Conservation (phyloP, 768 basidiomycete genomes). For the Russula sp. region DNA sequence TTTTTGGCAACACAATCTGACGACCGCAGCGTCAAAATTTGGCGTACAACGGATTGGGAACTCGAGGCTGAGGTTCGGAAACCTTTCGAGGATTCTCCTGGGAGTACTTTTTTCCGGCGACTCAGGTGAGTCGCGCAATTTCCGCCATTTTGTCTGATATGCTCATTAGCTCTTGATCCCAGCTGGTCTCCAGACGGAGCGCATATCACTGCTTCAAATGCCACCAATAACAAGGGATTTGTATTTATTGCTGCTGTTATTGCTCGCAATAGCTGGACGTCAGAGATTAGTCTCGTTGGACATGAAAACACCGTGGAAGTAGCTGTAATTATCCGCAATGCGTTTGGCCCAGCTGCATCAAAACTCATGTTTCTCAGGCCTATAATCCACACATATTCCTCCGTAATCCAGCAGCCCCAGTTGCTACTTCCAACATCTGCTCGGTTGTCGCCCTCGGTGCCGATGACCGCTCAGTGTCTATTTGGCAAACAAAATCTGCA, state of each 20-base stretch:
- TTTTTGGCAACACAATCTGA: slow-evolving; percentile 97
- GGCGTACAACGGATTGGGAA: slow-evolving; percentile 90
- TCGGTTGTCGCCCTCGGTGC: slow-evolving; percentile 92
- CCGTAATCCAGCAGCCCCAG: slow-evolving; percentile 56
- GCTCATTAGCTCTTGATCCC: neutral
- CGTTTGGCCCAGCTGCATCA: neutral
- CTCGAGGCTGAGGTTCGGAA: slow-evolving; percentile 79
- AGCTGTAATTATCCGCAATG: slow-evolving; percentile 49
- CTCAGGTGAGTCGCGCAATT: slow-evolving; percentile 51
- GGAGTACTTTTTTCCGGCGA: slow-evolving; percentile 89
- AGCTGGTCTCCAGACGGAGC: slow-evolving; percentile 99
- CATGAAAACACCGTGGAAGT: slow-evolving; percentile 97
- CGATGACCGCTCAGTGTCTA: slow-evolving; percentile 86
- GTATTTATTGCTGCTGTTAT: slow-evolving; percentile 98
- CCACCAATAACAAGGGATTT: slow-evolving; percentile 91
- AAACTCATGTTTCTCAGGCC: slow-evolving; percentile 38
- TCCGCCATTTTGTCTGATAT: too few relatives aligned
- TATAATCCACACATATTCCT: slow-evolving; percentile 96
- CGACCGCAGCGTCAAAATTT: slow-evolving; percentile 93
- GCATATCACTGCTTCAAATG: slow-evolving; percentile 95
- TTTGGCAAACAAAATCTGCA: slow-evolving; percentile 93
- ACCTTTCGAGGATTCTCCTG: slow-evolving; percentile 90
- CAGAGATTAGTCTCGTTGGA: slow-evolving; percentile 90
- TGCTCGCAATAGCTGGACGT: slow-evolving; percentile 79
- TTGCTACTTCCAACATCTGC: slow-evolving; percentile 77